phyloP scores from a whole-genome alignment of 2,329 filamentous ascomycete species.

The Phoma sp. region DNA sequence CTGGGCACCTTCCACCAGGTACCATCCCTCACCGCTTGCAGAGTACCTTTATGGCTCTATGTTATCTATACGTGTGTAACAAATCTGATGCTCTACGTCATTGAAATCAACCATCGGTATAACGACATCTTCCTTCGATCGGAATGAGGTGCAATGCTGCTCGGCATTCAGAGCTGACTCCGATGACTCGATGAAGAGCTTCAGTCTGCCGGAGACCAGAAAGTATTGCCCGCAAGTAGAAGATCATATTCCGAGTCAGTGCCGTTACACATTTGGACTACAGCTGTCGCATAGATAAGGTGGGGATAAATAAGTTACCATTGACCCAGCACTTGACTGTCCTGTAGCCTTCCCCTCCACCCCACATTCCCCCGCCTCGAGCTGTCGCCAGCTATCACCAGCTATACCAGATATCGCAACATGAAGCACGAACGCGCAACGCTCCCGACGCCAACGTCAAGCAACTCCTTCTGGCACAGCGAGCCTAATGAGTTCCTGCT shows the following conservation, averaged over 20 bases:
- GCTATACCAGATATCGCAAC: constrained; percentile 14
- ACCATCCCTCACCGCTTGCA: constrained; percentile 3
- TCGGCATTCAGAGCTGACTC: constrained; percentile 8
- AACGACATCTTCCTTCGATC: background rate
- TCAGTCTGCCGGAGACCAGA: background rate
- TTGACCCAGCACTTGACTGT: background rate
- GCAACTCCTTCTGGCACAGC: constrained; percentile 75
- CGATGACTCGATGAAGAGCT: background rate
- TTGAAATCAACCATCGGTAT: background rate
- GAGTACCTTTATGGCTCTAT: constrained; percentile 14
- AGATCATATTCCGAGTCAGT: constrained; percentile 3
- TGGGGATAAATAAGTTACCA: constrained; percentile 6
- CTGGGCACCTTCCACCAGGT: background rate
- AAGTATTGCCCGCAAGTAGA: background rate
- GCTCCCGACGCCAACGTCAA: constrained; percentile 67
- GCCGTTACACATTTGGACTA: background rate
- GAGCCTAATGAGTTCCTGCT: constrained; percentile 69
- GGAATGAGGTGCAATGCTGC: background rate
- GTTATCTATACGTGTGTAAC: constrained; percentile 5
- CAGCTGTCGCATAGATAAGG: background rate
- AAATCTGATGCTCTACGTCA: background rate
- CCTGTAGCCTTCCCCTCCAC: constrained; percentile 8
- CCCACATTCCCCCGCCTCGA: background rate
- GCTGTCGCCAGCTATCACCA: constrained; percentile 3
- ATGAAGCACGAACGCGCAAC: constrained; percentile 45